phyloP scores from a whole-genome alignment of 495 filamentous ascomycete species.

The Neurospora sp. region DNA sequence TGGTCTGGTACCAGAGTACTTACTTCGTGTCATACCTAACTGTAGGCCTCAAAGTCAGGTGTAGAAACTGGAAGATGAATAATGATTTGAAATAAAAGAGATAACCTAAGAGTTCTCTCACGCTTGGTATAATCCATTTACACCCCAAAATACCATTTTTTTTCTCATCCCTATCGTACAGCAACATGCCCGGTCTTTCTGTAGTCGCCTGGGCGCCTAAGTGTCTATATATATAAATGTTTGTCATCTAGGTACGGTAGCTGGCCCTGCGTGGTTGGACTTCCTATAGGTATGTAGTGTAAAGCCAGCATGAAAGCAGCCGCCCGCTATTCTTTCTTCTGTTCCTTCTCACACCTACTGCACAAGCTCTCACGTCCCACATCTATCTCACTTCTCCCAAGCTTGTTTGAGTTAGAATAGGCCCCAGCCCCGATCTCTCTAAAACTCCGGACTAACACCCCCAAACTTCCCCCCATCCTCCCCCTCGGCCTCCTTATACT shows the following conservation, averaged over 20 bases:
- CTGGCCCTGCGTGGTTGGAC: background rate
- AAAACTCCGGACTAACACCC: background rate
- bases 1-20: too few species aligned
- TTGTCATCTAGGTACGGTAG: background rate
- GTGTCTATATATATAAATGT: background rate
- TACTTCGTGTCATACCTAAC: too few species aligned
- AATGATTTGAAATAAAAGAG: background rate
- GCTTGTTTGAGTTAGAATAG: background rate
- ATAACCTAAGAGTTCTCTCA: background rate
- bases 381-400: background rate
- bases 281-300: background rate
- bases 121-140: background rate
- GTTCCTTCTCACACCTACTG: background rate
- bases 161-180: background rate
- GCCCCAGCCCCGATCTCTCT: background rate
- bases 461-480: background rate
- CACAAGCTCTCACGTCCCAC: background rate
- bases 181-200: background rate
- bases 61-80: background rate
- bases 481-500: conserved; percentile 3
- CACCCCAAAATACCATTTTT: background rate
- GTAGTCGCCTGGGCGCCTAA: background rate
- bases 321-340: background rate
- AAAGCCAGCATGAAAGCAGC: background rate
- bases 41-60: background rate